phyloP scores from a whole-genome alignment of 371 early-diverging fungal species.

The Thermomucor indicae-seudaticae region DNA sequence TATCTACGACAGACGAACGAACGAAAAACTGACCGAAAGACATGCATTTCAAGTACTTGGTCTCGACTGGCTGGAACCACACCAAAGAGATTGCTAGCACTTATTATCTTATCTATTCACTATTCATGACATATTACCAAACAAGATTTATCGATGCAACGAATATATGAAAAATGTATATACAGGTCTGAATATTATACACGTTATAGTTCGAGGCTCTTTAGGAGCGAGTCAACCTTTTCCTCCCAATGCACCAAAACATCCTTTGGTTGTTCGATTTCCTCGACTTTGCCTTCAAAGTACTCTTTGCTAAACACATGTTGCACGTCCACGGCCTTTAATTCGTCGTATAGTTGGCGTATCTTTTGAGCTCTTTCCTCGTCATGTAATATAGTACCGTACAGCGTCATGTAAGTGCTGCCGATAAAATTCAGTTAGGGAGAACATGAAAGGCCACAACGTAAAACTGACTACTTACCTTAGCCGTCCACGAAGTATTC shows the following conservation, averaged over 20 bases:
- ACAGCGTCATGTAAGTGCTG: conserved; percentile 30
- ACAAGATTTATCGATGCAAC: too few species aligned
- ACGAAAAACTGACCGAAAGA: conserved; percentile 8
- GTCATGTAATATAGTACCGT: conserved; percentile 20
- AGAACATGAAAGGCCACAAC: too few species aligned
- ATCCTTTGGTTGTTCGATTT: not conserved
- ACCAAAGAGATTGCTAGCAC: conserved; percentile 13
- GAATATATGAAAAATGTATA: too few species aligned
- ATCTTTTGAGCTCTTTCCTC: conserved; percentile 16
- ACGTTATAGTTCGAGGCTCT: too few species aligned
- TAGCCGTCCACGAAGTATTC: conserved; percentile 46
- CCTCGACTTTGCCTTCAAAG: conserved; percentile 16
- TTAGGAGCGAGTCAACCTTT: not conserved
- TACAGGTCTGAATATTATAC: too few species aligned
- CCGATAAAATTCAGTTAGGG: too few species aligned
- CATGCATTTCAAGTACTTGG: conserved; percentile 17
- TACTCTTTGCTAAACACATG: conserved; percentile 33
- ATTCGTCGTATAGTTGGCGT: conserved; percentile 21
- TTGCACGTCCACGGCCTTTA: conserved; percentile 27
- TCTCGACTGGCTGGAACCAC: conserved; percentile 12
- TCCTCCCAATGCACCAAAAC: conserved; percentile 2
- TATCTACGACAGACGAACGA: conserved; percentile 3
- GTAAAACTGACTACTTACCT: conserved; percentile 45
- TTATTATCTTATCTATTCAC: not conserved
- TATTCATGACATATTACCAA: too few species aligned